phyloP scores from a whole-genome alignment of 2,329 filamentous ascomycete genomes.

The Phialophora chinensis region DNA sequence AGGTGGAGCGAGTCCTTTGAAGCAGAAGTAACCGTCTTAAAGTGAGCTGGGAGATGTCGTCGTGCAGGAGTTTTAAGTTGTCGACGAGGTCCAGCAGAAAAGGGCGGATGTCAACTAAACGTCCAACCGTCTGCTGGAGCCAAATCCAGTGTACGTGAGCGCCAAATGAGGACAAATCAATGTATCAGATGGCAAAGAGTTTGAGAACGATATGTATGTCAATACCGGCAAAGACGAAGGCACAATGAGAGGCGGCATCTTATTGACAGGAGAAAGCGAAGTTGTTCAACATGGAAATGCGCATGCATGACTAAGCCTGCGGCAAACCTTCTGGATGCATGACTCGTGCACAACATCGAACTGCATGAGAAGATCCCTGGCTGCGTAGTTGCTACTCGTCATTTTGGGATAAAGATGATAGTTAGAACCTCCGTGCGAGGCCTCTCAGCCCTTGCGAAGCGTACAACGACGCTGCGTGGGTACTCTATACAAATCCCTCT shows the following conservation, averaged over 20 bases:
- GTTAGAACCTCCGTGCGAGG: neutral
- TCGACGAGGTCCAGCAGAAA: conserved; percentile 8
- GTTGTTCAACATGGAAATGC: neutral
- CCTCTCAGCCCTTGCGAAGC: neutral
- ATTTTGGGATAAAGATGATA: conserved; percentile 8
- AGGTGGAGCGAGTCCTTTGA: conserved; percentile 3
- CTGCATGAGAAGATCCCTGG: neutral
- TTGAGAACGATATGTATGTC: neutral
- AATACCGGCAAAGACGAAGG: neutral
- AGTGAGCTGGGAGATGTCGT: neutral
- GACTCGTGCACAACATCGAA: conserved; percentile 1
- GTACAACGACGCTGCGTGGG: neutral
- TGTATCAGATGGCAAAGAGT: conserved; percentile 17
- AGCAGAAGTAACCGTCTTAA: conserved; percentile 4
- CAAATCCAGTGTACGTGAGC: neutral
- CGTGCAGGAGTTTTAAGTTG: neutral
- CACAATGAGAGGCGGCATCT: neutral
- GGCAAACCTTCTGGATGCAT: conserved; percentile 3
- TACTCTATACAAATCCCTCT: neutral
- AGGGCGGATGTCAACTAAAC: neutral
- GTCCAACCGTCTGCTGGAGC: neutral
- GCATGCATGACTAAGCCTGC: neutral
- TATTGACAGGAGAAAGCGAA: neutral
- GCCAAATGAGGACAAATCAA: conserved; percentile 19
- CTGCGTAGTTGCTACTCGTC: neutral